phyloP scores from a whole-genome alignment of 345 rosid genomes.

The Dipteronia sinensis region DNA sequence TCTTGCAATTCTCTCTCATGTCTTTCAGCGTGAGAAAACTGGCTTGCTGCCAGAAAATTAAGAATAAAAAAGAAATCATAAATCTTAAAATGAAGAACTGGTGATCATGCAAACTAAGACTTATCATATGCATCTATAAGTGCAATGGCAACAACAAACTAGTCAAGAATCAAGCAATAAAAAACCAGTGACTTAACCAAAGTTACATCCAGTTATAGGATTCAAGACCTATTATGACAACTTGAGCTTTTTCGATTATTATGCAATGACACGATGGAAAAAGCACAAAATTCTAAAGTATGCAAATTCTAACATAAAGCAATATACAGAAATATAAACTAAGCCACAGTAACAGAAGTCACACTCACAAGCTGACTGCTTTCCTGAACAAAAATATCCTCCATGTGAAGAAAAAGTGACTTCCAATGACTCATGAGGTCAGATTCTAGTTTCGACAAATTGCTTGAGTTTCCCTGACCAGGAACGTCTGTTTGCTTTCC shows the following conservation, averaged over 20 bases:
- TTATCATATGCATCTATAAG: background rate
- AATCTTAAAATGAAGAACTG: background rate
- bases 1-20: constrained; percentile 73
- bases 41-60: background rate
- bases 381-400: constrained; percentile 61
- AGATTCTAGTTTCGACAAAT: constrained; percentile 55
- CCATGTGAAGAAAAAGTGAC: constrained; percentile 84
- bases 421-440: constrained; percentile 71
- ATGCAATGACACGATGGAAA: background rate
- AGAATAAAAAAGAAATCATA: no score
- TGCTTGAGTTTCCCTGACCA: constrained; percentile 37
- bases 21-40: constrained; percentile 53
- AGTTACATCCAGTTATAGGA: constrained; percentile 4
- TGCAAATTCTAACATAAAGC: background rate
- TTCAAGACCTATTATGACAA: background rate
- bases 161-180: background rate
- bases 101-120: background rate
- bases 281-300: background rate
- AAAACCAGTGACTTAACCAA: constrained; percentile 7
- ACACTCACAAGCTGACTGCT: constrained; percentile 76
- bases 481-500: constrained; percentile 46
- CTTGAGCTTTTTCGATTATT: constrained; percentile 10
- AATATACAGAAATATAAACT: background rate
- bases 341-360: constrained; percentile 1
- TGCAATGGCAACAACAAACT: constrained; percentile 8